Evolutionary conservation across 352 stramenopile genomes (phyloP).

Genomic region (Pythium biforme): DNA sequence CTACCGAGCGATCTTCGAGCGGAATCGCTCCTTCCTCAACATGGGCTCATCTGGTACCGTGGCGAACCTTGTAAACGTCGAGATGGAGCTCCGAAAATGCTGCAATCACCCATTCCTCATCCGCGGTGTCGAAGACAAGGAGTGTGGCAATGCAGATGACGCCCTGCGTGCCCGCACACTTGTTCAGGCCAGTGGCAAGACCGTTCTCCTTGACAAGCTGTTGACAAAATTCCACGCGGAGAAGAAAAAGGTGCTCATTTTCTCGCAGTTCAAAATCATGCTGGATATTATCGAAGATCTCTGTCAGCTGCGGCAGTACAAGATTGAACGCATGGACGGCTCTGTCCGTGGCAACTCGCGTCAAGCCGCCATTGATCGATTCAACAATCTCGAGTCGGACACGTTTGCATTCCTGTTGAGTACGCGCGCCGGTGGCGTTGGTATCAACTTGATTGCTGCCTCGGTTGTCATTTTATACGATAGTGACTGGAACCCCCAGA

Average conservation of each 20-base stretch:
- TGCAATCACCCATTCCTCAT: slow-evolving; percentile 99
- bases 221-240: slow-evolving; percentile 96
- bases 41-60: slow-evolving; percentile 88
- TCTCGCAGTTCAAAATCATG: slow-evolving; percentile 99
- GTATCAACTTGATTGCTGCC: slow-evolving; percentile 95
- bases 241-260: slow-evolving; percentile 98
- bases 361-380: slow-evolving; percentile 98
- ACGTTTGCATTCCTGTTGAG: slow-evolving; percentile 97
- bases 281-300: slow-evolving; percentile 95
- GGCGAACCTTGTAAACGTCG: slow-evolving; percentile 98
- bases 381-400: slow-evolving; percentile 93
- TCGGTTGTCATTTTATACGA: slow-evolving; percentile 93
- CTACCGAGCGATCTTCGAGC: slow-evolving; percentile 98
- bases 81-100: slow-evolving; percentile 99
- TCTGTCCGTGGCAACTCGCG: slow-evolving; percentile 95
- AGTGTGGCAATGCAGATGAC: slow-evolving; percentile 83
- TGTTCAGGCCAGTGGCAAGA: slow-evolving; percentile 93
- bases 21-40: slow-evolving; percentile 93
- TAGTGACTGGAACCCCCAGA: slow-evolving; percentile 98
- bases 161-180: slow-evolving; percentile 70
- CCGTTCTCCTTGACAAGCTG: slow-evolving; percentile 99
- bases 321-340: slow-evolving; percentile 96
- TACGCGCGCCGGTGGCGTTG: slow-evolving; percentile 96
- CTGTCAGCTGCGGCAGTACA: slow-evolving; percentile 77
- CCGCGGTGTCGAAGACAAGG: slow-evolving; percentile 96